Conservation (phyloP, 768 basidiomycete genomes). For the Serendipita sp. region DNA sequence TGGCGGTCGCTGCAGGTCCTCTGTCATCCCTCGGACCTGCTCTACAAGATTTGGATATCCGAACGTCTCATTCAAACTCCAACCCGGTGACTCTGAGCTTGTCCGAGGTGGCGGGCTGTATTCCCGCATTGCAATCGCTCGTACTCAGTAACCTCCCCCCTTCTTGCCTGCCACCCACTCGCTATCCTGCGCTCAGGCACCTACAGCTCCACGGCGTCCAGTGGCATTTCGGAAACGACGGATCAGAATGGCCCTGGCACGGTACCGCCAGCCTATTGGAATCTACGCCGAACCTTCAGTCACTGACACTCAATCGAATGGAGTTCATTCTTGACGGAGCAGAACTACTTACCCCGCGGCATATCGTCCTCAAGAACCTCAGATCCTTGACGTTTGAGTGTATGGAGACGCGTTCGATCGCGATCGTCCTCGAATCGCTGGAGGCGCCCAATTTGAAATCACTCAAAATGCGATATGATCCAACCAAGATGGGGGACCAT, state of each 20-base stretch:
- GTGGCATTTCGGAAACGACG: constrained; percentile 4
- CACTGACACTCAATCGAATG: neutral
- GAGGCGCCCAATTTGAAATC: neutral
- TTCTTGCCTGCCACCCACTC: neutral
- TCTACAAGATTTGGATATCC: constrained; percentile 4
- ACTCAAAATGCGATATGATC: constrained; percentile 5
- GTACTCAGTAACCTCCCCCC: neutral
- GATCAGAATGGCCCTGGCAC: constrained; percentile 3
- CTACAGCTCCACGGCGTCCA: neutral
- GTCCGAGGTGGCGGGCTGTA: neutral
- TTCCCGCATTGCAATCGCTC: neutral
- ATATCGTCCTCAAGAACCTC: neutral
- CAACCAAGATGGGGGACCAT: constrained; percentile 5
- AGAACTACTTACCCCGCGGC: neutral
- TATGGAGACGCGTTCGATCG: constrained; percentile 4
- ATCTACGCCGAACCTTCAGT: neutral
- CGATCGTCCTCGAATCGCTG: neutral
- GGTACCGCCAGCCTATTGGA: constrained; percentile 2
- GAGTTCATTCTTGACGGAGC: constrained; percentile 4
- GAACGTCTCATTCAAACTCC: neutral
- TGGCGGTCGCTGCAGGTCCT: neutral
- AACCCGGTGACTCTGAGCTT: neutral
- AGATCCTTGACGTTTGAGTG: constrained; percentile 1
- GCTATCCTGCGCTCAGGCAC: neutral
- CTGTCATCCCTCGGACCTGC: neutral